These are phyloP conservation scores for Diplogelasinospora grovesii DNA, from an alignment of 495 filamentous ascomycete genomes.

Conservation along the genomic window DNA sequence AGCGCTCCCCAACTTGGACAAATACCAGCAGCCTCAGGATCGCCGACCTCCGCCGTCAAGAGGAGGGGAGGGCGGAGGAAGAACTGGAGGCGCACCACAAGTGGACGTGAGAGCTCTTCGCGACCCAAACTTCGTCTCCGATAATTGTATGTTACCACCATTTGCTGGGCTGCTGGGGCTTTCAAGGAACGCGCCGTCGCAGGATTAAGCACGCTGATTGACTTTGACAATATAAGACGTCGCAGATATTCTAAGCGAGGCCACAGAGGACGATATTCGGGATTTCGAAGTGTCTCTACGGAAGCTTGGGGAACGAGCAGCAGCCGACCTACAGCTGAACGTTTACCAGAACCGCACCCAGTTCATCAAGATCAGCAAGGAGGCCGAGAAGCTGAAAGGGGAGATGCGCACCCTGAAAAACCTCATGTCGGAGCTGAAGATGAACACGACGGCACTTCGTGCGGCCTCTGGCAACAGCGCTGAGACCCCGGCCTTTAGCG, in stretches of 20 bases:
- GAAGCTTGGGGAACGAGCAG: conserved; percentile 75
- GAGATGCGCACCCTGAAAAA: conserved; percentile 89
- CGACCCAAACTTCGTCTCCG: conserved; percentile 71
- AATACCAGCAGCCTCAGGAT: conserved; percentile 41
- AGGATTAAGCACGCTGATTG: neutral
- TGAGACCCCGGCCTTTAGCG: conserved; percentile 15
- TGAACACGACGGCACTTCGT: conserved; percentile 64
- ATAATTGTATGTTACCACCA: conserved; percentile 41
- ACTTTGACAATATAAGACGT: conserved; percentile 44
- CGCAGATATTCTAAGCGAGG: conserved; percentile 71
- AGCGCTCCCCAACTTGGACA: conserved; percentile 47
- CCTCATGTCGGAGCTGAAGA: conserved; percentile 80
- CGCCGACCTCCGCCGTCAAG: conserved; percentile 40
- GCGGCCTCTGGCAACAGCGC: conserved; percentile 51
- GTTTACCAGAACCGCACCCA: conserved; percentile 97
- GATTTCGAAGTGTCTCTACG: conserved; percentile 70
- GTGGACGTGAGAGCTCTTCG: conserved; percentile 65
- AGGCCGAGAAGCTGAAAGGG: conserved; percentile 93
- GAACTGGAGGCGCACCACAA: conserved; percentile 34
- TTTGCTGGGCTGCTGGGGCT: too few relatives aligned
- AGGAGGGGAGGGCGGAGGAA: conserved; percentile 36
- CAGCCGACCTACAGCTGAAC: conserved; percentile 87
- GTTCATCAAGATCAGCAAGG: conserved; percentile 98
- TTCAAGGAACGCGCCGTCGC: neutral
- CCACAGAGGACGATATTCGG: conserved; percentile 87